Evolutionary conservation across 441 rosid genomes (phyloP).

Genomic region (Populus hybrid): DNA sequence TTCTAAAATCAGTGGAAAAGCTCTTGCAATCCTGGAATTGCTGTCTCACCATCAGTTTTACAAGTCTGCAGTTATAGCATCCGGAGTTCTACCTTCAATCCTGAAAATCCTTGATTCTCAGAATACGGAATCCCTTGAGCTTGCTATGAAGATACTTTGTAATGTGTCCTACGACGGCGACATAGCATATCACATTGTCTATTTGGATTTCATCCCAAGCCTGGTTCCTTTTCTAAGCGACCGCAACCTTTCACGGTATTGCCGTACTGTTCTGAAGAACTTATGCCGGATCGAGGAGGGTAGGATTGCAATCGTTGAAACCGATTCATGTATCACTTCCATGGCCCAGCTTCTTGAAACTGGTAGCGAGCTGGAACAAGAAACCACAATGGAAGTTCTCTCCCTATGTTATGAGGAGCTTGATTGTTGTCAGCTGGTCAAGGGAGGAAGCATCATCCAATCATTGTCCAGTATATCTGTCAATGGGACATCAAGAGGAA

Average conservation of each 20-base stretch:
- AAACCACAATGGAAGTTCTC: slow-evolving; percentile 22
- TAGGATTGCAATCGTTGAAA: slow-evolving; percentile 23
- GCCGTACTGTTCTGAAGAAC: slow-evolving; percentile 24
- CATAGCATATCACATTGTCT: slow-evolving; percentile 30
- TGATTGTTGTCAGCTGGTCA: slow-evolving; percentile 8
- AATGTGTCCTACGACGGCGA: slow-evolving; percentile 28
- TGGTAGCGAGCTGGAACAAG: slow-evolving; percentile 28
- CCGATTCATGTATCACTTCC: slow-evolving; percentile 14
- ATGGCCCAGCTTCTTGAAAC: slow-evolving; percentile 25
- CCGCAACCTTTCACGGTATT: slow-evolving; percentile 22
- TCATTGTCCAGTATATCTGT: slow-evolving; percentile 9
- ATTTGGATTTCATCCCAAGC: slow-evolving; percentile 30
- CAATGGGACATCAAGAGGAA: slow-evolving; percentile 22
- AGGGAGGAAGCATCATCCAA: slow-evolving; percentile 15
- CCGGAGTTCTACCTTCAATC: slow-evolving; percentile 31
- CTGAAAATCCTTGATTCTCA: slow-evolving; percentile 27
- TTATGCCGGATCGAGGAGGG: slow-evolving; percentile 32
- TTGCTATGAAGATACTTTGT: slow-evolving; percentile 30
- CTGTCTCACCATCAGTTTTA: slow-evolving; percentile 24
- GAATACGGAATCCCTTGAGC: slow-evolving; percentile 10
- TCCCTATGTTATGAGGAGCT: slow-evolving; percentile 18
- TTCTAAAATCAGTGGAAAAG: slow-evolving; percentile 23
- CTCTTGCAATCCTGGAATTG: slow-evolving; percentile 29
- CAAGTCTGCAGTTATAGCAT: slow-evolving; percentile 20
- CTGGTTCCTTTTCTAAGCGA: slow-evolving; percentile 28